A percentile compares a stretch with the other conserved stretches of the same genome.
phyloP scores from a whole-genome alignment of 495 filamentous ascomycete species.

The Daldinia concentrica region DNA sequence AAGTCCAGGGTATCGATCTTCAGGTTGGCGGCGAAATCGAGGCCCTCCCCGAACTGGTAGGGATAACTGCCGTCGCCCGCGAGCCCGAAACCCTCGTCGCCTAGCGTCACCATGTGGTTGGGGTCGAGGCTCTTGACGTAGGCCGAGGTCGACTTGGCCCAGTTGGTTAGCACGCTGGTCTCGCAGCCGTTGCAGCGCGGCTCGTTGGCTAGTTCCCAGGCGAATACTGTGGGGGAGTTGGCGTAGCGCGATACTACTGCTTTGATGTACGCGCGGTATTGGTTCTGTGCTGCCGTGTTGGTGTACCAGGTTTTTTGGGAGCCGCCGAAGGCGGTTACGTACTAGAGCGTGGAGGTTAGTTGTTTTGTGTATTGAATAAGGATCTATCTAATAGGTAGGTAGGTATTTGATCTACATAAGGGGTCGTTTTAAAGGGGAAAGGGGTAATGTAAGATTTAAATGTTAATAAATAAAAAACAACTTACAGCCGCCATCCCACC shows the following conservation, averaged over 20 bases:
- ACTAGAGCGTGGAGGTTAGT: constrained; percentile 46
- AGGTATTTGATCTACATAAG: not conserved
- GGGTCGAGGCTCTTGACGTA: constrained; percentile 63
- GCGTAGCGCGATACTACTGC: constrained; percentile 60
- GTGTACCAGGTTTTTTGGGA: constrained; percentile 45
- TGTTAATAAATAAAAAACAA: not conserved
- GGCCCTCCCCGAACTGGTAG: constrained; percentile 66
- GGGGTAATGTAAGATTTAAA: not conserved
- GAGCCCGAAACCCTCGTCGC: constrained; percentile 62
- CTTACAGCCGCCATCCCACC: constrained; percentile 52
- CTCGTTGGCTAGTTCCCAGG: constrained; percentile 67
- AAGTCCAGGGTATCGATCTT: constrained; percentile 69
- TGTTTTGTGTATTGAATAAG: not conserved
- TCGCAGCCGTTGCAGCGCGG: constrained; percentile 58
- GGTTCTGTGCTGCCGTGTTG: constrained; percentile 33
- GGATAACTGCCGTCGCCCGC: constrained; percentile 66
- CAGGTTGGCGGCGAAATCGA: constrained; percentile 71
- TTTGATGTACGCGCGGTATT: constrained; percentile 64
- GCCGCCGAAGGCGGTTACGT: constrained; percentile 67
- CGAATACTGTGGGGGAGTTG: constrained; percentile 59
- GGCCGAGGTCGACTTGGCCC: constrained; percentile 57
- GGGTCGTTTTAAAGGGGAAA: not conserved
- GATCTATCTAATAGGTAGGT: too few relatives aligned
- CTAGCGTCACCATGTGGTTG: constrained; percentile 62
- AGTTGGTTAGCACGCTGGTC: constrained; percentile 52